Evolutionary conservation across 2,329 filamentous ascomycete genomes (phyloP), one percentile per base, ranked within the genome.

Genomic region (Tolypocladium paradoxum): DNA sequence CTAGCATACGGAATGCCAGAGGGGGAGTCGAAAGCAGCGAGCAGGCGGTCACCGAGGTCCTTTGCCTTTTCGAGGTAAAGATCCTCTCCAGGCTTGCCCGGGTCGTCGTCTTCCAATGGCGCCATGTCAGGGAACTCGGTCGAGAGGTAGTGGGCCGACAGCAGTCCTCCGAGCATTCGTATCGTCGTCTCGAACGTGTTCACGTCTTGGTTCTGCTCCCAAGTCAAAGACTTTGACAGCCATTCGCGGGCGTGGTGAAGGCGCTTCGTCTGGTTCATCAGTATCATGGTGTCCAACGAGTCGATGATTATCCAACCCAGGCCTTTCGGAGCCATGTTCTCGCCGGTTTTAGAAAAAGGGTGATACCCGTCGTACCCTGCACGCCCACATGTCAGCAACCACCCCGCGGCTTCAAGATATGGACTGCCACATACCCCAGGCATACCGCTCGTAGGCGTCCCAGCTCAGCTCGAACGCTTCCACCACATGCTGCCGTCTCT

Each of bases 261-360:
- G 56, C 91, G 84, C 34, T 83, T 87, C 16, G 92, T 97, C 58
- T 96, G 77, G 68, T 97, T 97, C 93, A 99, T 99, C 56, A 99
- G 76, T 74, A 99, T 99, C 78, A 97, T 81, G 1, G 93, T 99
- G 69, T 99, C 93, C 57, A 99, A 75, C 14, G 92, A 84, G 72
- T 99, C 93, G 54, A 99, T 86, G 57, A 99, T 96, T 64, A 97
- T 97, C 93, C 95, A 99, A 33, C 93, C 93, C 70, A 99, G 78
- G 29, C 92, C 93, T 57, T 89, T 84, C 4, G 86, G 79, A 7
- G 90, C 84, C 92, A 99, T 97, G 62, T 93, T 84, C 50, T 76
- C 77, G 49, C 90, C 88, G 20, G 73, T 82, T 67, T 93, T 93
- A 6, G 87, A 83, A 31, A 92, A 72, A 1, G 93, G 93, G 61